A percentile compares a stretch with the other conserved stretches of the same genome.
Conservation (phyloP, 2,329 filamentous ascomycete genomes). For the Microascus cirrosus region DNA sequence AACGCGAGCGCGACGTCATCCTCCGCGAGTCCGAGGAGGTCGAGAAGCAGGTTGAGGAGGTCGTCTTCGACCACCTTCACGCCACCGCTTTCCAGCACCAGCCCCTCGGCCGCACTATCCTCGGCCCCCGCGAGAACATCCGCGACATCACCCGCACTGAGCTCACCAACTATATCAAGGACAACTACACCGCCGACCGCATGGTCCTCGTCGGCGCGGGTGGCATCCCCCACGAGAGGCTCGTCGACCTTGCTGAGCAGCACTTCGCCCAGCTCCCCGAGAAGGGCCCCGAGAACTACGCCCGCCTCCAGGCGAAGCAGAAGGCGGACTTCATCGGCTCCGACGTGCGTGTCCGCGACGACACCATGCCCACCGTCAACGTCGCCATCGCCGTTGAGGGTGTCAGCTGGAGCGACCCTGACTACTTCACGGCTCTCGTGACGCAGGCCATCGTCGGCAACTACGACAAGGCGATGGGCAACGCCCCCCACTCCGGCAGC, state of each 20-base stretch:
- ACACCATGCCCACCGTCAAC: slow-evolving; percentile 91
- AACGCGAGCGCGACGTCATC: slow-evolving; percentile 97
- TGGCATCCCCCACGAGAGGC: slow-evolving; percentile 84
- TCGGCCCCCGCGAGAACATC: slow-evolving; percentile 97
- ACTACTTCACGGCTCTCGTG: slow-evolving; percentile 97
- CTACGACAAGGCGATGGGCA: slow-evolving; percentile 98
- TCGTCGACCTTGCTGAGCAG: slow-evolving; percentile 94
- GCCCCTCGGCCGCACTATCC: slow-evolving; percentile 91
- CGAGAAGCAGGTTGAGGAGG: slow-evolving; percentile 99
- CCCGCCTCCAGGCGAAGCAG: slow-evolving; percentile 68
- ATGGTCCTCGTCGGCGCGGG: slow-evolving; percentile 97
- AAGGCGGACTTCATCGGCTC: slow-evolving; percentile 95
- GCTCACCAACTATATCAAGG: slow-evolving; percentile 94
- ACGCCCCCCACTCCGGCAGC: slow-evolving; percentile 93
- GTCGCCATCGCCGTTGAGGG: slow-evolving; percentile 98
- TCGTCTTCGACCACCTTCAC: slow-evolving; percentile 98
- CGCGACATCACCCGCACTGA: slow-evolving; percentile 88
- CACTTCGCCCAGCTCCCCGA: slow-evolving; percentile 75
- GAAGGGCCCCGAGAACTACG: slow-evolving; percentile 62
- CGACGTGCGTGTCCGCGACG: slow-evolving; percentile 89
- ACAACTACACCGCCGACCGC: slow-evolving; percentile 98
- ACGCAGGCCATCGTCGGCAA: slow-evolving; percentile 98
- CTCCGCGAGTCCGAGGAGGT: slow-evolving; percentile 98
- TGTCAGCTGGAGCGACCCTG: slow-evolving; percentile 98
- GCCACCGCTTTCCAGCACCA: slow-evolving; percentile 96